Base-by-base conservation (phyloP, 768 basidiomycete genomes). In the Candolleomyces aberdarensis region DNA sequence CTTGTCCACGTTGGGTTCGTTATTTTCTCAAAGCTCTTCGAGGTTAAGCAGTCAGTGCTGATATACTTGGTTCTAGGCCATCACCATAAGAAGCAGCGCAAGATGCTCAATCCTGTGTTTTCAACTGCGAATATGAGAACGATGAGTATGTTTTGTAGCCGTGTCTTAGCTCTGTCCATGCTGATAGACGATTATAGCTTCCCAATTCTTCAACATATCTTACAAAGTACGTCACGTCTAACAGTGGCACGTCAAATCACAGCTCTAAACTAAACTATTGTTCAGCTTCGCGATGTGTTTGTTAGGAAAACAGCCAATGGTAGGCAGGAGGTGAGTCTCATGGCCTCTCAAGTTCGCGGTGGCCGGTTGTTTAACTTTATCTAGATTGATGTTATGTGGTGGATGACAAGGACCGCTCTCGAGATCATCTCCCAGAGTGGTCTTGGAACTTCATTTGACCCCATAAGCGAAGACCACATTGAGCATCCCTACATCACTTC, bases 371-470 rank as follows among this genome's bases (percentile, higher is more conserved):
- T 22, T 15, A 11, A 31, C 32, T 46, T 47, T 39, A 26, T 15
- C 44, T 32, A 26, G 36, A 49, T 57, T 22, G 41, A 32, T 26
- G 48, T 46, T 31, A 41, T 81, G 80, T 80, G 62, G 71, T 71
- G 60, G 78, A 73, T 9, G 81, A 80, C 61, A 66, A 72, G 56
- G 63, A 62, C 58, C 29, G 65, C 62, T 32, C 62, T 63, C 22
- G 62, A 43, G 52, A 72, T 26, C 57, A 76, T 1, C 78, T 74
- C 0, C 56, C 60, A 29, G 55, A 72, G 9, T 64, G 72, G 14
- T 29, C 63, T 79, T 6, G 74, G 78, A 0, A 43, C 74, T 19
- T 76, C 74, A 10, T 78, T 78, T 47, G 77, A 79, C 57, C 57
- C 71, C 0, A 67, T 82, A 8, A 66, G 63, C 14, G 73, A 72